Base-by-base conservation (phyloP, 306 rosid genomes). In the Hippophae rhamnoides region DNA sequence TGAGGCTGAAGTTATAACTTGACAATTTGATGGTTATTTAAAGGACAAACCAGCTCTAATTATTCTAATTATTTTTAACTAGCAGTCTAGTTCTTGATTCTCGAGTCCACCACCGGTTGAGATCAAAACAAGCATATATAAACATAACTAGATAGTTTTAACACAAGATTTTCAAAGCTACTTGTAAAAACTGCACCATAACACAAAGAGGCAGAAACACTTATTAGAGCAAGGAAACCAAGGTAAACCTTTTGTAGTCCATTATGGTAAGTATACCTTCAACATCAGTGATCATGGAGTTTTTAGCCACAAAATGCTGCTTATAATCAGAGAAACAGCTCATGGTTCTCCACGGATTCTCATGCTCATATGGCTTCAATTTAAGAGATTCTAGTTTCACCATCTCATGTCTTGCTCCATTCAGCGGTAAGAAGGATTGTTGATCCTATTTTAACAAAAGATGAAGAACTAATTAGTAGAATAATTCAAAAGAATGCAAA, bases 221-320 rank as follows among this genome's bases (percentile, higher is more conserved):
- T 31, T 31, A 31, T 31, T 31, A 31, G 38, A 31, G 4, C 38
- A 31, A 18, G 23, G 23, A 18, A 14, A 54, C 3, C 25, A 6
- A 41, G 14, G 7, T 47, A 52, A 7, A 48, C 23, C 49, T 54
- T 18, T 5, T 48, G 40, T 55, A 9, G 14, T 1, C 54, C 10
- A 46, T 5, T 8, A n/a, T 10, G 10, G 55, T 11, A 53, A 53
- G 73, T 89, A 68, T 78, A 82, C 97, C 85, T 76, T 77, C 84
- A 51, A 62, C 58, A 47, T 77, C 80, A 13, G 64, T 46, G 57
- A 79, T 56, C 47, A 61, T 31, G 23, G 83, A 79, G 65, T 65
- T 67, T 76, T 71, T 81, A 69, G 65, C 67, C 57, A 71, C 78
- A 51, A 69, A 51, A 62, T 70, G 62, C 56, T 75, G 76, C 47